Conservation (phyloP, 106 monocot species). For the Amphibolis antarctica region DNA sequence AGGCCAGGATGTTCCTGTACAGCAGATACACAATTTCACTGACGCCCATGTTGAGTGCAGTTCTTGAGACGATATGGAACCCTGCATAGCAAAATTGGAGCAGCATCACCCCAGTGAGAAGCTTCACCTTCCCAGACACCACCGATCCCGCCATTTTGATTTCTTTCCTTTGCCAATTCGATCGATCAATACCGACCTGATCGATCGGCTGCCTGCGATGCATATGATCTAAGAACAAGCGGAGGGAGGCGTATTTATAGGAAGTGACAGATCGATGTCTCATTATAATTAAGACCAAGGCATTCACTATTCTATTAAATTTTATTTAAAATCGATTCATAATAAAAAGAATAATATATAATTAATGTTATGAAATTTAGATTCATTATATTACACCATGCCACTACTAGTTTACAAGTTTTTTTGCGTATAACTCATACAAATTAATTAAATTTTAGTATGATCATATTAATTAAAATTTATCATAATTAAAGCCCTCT, state of each 20-base stretch:
- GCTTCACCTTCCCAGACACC: slow-evolving; percentile 47
- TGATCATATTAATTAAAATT: neutral
- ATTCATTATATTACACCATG: too few species aligned
- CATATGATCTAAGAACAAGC: neutral
- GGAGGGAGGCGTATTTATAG: neutral
- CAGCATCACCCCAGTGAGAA: slow-evolving; percentile 39
- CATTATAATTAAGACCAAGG: too few species aligned
- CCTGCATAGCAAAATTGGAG: slow-evolving; percentile 61
- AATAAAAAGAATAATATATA: too few species aligned
- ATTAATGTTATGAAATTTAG: too few species aligned
- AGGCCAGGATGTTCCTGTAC: slow-evolving; percentile 58
- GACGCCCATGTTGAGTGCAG: slow-evolving; percentile 59
- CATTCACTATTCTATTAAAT: too few species aligned
- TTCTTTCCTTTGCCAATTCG: too few species aligned
- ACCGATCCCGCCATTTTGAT: neutral
- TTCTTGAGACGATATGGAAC: slow-evolving; percentile 61
- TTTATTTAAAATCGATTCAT: too few species aligned
- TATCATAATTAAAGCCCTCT: neutral
- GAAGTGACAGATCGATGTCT: too few species aligned
- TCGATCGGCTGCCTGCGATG: neutral
- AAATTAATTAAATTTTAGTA: neutral
- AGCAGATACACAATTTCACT: slow-evolving; percentile 55
- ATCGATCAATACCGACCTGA: too few species aligned
- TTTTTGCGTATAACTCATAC: too few species aligned
- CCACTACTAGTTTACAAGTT: too few species aligned